Conservation (phyloP, 2,329 filamentous ascomycete genomes). For the Penicillium sp. region DNA sequence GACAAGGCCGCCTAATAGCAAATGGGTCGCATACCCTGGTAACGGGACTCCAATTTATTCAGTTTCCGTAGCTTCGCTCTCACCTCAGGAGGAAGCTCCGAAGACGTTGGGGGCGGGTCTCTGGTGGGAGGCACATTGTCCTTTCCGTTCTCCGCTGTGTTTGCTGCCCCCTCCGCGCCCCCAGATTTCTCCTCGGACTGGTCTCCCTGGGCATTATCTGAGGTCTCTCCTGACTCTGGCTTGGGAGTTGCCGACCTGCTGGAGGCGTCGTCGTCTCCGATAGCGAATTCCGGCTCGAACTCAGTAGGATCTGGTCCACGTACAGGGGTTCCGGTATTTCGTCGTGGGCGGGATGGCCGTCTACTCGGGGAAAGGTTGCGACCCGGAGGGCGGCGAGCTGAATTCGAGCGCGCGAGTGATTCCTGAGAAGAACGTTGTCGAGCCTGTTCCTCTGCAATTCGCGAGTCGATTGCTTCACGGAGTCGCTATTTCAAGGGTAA, state of each 20-base stretch:
- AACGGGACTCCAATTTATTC: conserved; percentile 87
- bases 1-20: background rate
- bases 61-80: conserved; percentile 77
- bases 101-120: conserved; percentile 32
- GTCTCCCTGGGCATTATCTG: conserved; percentile 30
- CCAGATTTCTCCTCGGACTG: conserved; percentile 27
- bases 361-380: conserved; percentile 36
- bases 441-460: conserved; percentile 90
- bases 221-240: conserved; percentile 48
- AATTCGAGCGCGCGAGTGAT: conserved; percentile 50
- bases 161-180: conserved; percentile 29
- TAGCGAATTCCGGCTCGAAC: conserved; percentile 83
- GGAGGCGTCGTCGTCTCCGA: conserved; percentile 78
- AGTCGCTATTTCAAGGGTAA: conserved; percentile 63
- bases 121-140: conserved; percentile 27
- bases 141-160: conserved; percentile 26
- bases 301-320: conserved; percentile 79
- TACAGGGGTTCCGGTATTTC: conserved; percentile 51
- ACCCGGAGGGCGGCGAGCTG: conserved; percentile 43
- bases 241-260: conserved; percentile 66
- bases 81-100: conserved; percentile 75
- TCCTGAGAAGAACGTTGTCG: conserved; percentile 65
- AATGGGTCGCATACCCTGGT: conserved; percentile 66
- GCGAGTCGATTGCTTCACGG: conserved; percentile 82
- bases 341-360: conserved; percentile 38